These are phyloP conservation scores for Colletotrichum shisoi DNA, from an alignment of 2,329 filamentous ascomycete genomes.

Conservation along the genomic window DNA sequence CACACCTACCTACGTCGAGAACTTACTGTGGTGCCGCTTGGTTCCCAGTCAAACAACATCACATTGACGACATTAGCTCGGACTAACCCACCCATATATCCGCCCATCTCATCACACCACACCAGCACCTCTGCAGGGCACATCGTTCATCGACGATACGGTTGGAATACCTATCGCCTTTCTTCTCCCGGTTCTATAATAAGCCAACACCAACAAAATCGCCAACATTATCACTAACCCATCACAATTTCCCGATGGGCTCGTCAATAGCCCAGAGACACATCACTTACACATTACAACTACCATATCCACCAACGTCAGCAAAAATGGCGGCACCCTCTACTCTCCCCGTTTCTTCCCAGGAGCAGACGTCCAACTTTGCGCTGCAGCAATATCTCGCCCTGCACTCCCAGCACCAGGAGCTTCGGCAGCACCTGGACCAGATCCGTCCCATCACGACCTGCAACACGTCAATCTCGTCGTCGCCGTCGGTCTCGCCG, in stretches of 20 bases:
- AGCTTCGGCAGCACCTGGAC: conserved; percentile 60
- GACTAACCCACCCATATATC: conserved; percentile 5
- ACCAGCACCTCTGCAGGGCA: conserved; percentile 6
- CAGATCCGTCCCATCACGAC: conserved; percentile 56
- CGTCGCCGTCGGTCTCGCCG: conserved; percentile 67
- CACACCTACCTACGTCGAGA: conserved; percentile 16
- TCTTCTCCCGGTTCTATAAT: not conserved
- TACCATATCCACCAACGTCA: conserved; percentile 31
- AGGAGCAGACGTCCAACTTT: conserved; percentile 54
- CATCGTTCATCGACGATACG: conserved; percentile 15
- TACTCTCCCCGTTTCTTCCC: conserved; percentile 20
- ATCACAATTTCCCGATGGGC: conserved; percentile 38
- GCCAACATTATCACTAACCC: not conserved
- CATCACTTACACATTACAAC: conserved; percentile 37
- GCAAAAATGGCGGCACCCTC: conserved; percentile 33
- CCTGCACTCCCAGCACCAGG: conserved; percentile 63
- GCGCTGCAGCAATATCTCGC: conserved; percentile 64
- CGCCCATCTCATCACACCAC: conserved; percentile 13
- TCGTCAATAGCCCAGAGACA: conserved; percentile 38
- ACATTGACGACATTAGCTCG: conserved; percentile 31
- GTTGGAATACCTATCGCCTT: not conserved
- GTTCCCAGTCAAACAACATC: not conserved
- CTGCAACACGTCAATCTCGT: conserved; percentile 49
- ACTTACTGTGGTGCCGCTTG: conserved; percentile 5
- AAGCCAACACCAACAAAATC: not conserved